Base-by-base conservation (phyloP, 805 yeast species). In the Candida vartiovaarae region DNA sequence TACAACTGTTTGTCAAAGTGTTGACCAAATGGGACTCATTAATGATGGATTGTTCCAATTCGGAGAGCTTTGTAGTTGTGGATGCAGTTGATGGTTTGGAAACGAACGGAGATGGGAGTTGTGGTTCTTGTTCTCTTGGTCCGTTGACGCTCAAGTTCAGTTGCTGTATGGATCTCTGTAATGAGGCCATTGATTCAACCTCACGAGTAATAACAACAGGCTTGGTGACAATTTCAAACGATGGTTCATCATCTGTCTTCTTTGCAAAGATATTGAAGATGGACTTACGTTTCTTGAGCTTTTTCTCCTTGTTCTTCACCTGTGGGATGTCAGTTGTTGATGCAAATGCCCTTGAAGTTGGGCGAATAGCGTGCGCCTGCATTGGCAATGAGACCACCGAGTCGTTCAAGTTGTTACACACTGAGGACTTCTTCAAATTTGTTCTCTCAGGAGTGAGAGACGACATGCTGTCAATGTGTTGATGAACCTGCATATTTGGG, bases 211-310 rank as follows among this genome's bases (percentile, higher is more conserved):
- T 34, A 25, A 43, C 25, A 6, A 48, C 32, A 10, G 42, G 35
- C 40, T 48, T 50, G 8, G 53, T 51, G 8, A 53, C 57, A 32
- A 57, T 55, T 38, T 57, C 62, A 36, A 57, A 56, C 4, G 48
- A 42, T 9, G 59, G 55, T 20, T 50, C 54, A 20, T 39, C 47
- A 27, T 43, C 31, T 8, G 32, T 29, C 44, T 50, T 54, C 34
- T 43, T 47, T 7, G 38, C 27, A 36, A 58, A 58, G 3, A 58
- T 10, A 15, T 46, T 47, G 32, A 58, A 58, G 32, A 58, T 41
- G 1, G 62, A 58, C 41, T 47, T 56, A 39, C 59, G 42, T 30
- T 28, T 35, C 33, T 45, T 39, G 36, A 25, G n/a, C 30, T 34
- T 7, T 29, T 33, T 32, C 34, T 38, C 32, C 36, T 32, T 30